Evolutionary conservation across 202 grass and related monocot species (phyloP).

Genomic region (Schoenoplectus triqueter): DNA sequence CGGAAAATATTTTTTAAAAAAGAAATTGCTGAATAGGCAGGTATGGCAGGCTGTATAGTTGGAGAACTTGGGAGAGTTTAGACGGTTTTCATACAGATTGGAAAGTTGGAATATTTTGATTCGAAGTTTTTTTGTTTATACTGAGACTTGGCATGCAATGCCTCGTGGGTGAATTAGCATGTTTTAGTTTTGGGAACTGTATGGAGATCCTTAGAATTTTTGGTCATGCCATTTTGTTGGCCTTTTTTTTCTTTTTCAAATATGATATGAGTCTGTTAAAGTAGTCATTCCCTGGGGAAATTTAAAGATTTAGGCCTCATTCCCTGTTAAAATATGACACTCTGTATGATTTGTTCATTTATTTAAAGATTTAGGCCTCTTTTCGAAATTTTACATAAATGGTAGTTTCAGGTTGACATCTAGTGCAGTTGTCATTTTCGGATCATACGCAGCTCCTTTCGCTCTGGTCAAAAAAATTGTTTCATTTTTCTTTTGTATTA

Average conservation of each 20-base stretch:
- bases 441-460: no score
- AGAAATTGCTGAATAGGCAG: slow-evolving; percentile 16
- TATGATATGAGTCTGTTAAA: slow-evolving; percentile 11
- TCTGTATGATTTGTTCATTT: slow-evolving; percentile 28
- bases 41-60: slow-evolving; percentile 52
- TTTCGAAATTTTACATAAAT: background rate
- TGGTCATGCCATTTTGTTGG: slow-evolving; percentile 32
- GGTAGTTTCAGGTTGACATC: no score
- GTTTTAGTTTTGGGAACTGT: slow-evolving; percentile 42
- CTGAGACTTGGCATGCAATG: slow-evolving; percentile 17
- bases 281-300: background rate
- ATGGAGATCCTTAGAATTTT: slow-evolving; percentile 45
- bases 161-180: slow-evolving; percentile 24
- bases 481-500: no score
- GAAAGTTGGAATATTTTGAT: no score
- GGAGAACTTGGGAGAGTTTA: no score
- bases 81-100: no score
- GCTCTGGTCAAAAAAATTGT: no score
- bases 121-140: background rate
- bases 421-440: no score
- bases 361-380: background rate
- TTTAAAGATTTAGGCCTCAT: background rate
- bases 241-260: background rate
- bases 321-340: background rate
- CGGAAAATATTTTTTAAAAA: background rate